These are phyloP conservation scores for Ascochyta viciae-villosae DNA, from an alignment of 2,329 filamentous ascomycete genomes.

Conservation along the genomic window DNA sequence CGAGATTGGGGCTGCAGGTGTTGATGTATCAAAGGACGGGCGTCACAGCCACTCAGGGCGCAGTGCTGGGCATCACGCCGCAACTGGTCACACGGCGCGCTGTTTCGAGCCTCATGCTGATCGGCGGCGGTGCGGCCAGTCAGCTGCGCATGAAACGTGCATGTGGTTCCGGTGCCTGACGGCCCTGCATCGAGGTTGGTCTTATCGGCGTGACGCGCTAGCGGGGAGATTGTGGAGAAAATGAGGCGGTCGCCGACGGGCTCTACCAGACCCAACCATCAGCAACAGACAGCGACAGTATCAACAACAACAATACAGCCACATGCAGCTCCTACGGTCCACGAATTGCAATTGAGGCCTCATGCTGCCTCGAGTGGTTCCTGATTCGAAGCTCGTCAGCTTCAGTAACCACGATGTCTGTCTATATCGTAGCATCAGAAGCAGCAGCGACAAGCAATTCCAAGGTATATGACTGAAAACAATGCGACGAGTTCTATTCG, in stretches of 20 bases:
- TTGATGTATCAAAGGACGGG: constrained; percentile 28
- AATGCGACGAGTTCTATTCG: neutral
- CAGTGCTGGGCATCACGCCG: constrained; percentile 34
- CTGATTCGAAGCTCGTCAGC: too few relatives aligned
- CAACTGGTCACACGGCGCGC: constrained; percentile 35
- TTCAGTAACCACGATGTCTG: too few relatives aligned
- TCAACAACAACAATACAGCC: too few relatives aligned
- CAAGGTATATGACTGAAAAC: neutral
- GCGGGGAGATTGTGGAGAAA: constrained; percentile 14
- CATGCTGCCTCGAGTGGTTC: too few relatives aligned
- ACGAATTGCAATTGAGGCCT: too few relatives aligned
- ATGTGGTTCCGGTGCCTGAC: constrained; percentile 20
- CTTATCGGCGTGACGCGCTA: constrained; percentile 16
- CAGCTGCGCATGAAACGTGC: constrained; percentile 21
- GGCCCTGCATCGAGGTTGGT: constrained; percentile 19
- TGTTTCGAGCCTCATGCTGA: constrained; percentile 44
- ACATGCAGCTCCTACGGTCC: too few relatives aligned
- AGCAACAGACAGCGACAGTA: too few relatives aligned
- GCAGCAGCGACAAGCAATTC: too few relatives aligned
- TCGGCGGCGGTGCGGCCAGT: constrained; percentile 35
- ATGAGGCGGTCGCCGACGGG: constrained; percentile 7
- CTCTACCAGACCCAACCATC: neutral
- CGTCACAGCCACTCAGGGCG: constrained; percentile 43
- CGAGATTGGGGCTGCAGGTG: constrained; percentile 11
- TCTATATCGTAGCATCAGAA: too few relatives aligned